A percentile compares a stretch with the other conserved stretches of the same genome.
These are phyloP conservation scores for Phytopythium boreale DNA, from an alignment of 352 stramenopile genomes.

Conservation along the genomic window DNA sequence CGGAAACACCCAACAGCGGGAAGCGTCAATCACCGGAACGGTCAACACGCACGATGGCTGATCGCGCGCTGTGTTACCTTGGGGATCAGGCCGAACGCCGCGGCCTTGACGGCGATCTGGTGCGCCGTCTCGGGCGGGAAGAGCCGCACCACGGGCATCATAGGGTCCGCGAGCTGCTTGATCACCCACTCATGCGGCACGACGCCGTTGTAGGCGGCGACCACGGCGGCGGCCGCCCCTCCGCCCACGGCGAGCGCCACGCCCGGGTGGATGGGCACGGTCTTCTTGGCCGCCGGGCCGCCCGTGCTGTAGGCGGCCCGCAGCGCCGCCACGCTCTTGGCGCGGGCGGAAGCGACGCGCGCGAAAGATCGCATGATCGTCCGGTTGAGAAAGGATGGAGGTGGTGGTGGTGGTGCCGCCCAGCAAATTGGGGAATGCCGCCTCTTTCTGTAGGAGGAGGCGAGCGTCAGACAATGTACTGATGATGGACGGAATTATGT, in stretches of 20 bases:
- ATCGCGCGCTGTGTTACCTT: slow-evolving; percentile 21
- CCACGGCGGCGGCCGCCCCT: slow-evolving; percentile 46
- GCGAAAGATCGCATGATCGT: slow-evolving; percentile 4
- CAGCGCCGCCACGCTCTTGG: not conserved
- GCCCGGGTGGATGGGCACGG: slow-evolving; percentile 18
- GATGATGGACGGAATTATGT: not conserved
- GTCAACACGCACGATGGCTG: not conserved
- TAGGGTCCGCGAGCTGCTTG: slow-evolving; percentile 58
- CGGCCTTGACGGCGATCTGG: slow-evolving; percentile 73
- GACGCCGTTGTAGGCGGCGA: slow-evolving; percentile 63
- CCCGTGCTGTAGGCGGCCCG: slow-evolving; percentile 16
- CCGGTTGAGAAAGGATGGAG: not conserved
- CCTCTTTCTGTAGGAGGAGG: no score
- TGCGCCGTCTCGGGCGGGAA: slow-evolving; percentile 88
- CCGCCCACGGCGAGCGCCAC: slow-evolving; percentile 40
- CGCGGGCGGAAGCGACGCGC: slow-evolving; percentile 1
- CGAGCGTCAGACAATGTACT: no score
- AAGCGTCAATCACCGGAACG: slow-evolving; percentile 6
- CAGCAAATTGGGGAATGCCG: not conserved
- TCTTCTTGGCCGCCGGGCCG: not conserved
- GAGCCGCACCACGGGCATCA: slow-evolving; percentile 79
- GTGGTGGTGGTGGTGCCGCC: not conserved
- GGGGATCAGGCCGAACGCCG: slow-evolving; percentile 71
- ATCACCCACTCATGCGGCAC: slow-evolving; percentile 77
- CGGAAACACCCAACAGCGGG: not conserved